Evolutionary conservation across 352 stramenopile species (phyloP).

Genomic region (Globisporangium yorkense): DNA sequence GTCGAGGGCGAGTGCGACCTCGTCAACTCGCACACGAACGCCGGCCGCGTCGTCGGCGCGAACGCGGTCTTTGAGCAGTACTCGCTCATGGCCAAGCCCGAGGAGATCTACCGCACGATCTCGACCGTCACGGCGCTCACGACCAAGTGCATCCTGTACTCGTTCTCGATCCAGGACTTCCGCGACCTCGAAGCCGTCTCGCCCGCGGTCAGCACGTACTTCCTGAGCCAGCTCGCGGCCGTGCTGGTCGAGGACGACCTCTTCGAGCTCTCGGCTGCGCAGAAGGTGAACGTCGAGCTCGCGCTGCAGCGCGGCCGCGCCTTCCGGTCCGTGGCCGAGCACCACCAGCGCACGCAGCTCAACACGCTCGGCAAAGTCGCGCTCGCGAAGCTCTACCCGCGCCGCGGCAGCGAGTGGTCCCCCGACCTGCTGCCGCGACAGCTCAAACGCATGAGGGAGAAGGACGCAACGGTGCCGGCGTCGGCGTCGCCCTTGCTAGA

Average conservation of each 20-base stretch:
- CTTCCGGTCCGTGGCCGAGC: slow-evolving; percentile 58
- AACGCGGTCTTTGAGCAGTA: slow-evolving; percentile 84
- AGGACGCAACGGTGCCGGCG: not conserved
- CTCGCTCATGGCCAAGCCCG: slow-evolving; percentile 55
- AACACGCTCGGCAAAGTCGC: slow-evolving; percentile 53
- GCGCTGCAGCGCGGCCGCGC: slow-evolving; percentile 46
- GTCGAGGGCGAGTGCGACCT: slow-evolving; percentile 81
- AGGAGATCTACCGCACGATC: slow-evolving; percentile 73
- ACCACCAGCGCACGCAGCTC: slow-evolving; percentile 43
- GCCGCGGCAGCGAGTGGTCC: slow-evolving; percentile 66
- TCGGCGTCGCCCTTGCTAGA: not conserved
- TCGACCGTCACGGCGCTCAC: slow-evolving; percentile 66
- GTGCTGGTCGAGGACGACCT: slow-evolving; percentile 71
- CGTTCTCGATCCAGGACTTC: slow-evolving; percentile 74
- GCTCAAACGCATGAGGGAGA: slow-evolving; percentile 48
- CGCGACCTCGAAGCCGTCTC: slow-evolving; percentile 61
- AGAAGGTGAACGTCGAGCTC: slow-evolving; percentile 46
- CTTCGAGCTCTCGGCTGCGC: slow-evolving; percentile 38
- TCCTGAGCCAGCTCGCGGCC: slow-evolving; percentile 68
- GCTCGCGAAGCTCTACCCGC: slow-evolving; percentile 56
- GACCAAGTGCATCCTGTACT: slow-evolving; percentile 72
- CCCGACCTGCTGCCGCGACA: slow-evolving; percentile 59
- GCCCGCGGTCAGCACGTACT: slow-evolving; percentile 73
- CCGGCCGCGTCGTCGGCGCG: slow-evolving; percentile 53
- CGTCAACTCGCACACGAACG: slow-evolving; percentile 55